Evolutionary conservation across 192 early-diverging fungal species (phyloP).

Genomic region (Linnemannia exigua): DNA sequence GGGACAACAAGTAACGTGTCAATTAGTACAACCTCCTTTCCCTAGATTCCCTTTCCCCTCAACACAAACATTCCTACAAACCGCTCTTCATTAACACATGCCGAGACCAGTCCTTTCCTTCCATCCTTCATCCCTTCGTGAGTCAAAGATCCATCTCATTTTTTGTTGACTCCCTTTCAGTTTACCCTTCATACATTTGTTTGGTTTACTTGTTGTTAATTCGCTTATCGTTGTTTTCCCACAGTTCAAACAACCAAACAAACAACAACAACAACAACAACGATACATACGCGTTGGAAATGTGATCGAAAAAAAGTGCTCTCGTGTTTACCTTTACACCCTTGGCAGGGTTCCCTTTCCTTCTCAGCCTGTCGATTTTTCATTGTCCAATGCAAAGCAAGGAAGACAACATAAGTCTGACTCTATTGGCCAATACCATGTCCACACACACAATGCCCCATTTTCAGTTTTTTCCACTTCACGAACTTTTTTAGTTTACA

Average conservation of each 20-base stretch:
- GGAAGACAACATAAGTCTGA: not conserved
- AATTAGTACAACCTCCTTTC: too few species aligned
- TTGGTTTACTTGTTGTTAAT: not conserved
- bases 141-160: not conserved
- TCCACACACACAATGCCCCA: not conserved
- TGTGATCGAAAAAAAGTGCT: not conserved
- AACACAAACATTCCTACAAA: not conserved
- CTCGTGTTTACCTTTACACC: conserved; percentile 1
- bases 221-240: not conserved
- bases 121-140: not conserved
- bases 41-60: not conserved
- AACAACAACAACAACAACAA: not conserved
- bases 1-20: too few species aligned
- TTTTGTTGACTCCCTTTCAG: not conserved
- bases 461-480: not conserved
- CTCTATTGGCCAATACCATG: not conserved
- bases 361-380: not conserved
- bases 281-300: too few species aligned
- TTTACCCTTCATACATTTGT: not conserved
- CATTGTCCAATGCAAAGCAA: not conserved
- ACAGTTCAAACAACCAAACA: not conserved
- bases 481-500: not conserved
- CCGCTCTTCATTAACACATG: not conserved
- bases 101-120: not conserved
- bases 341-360: not conserved